These are phyloP conservation scores for Mortierella sp. DNA, from an alignment of 371 early-diverging fungal species.

Conservation along the genomic window DNA sequence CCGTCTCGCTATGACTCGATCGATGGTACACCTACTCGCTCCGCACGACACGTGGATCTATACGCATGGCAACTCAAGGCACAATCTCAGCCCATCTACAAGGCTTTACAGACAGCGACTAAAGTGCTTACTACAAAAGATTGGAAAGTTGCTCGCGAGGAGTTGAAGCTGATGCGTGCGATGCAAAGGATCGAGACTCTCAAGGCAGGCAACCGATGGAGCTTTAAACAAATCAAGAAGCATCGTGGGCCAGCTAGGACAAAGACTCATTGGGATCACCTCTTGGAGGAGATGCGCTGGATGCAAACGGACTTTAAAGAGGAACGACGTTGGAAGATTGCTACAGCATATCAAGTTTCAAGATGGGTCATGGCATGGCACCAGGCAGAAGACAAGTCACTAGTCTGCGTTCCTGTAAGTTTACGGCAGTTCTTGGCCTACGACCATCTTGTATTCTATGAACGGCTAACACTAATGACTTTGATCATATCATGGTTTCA, in stretches of 20 bases:
- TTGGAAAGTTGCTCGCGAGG: slow-evolving; percentile 91
- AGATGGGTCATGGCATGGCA: slow-evolving; percentile 89
- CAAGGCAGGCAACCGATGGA: slow-evolving; percentile 83
- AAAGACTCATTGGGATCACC: slow-evolving; percentile 90
- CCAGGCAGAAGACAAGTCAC: slow-evolving; percentile 72
- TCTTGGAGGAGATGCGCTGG: slow-evolving; percentile 93
- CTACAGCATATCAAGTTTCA: slow-evolving; percentile 75
- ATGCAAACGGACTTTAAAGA: slow-evolving; percentile 87
- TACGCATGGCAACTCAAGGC: slow-evolving; percentile 83
- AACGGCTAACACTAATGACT: no score
- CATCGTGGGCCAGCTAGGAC: slow-evolving; percentile 75
- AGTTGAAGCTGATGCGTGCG: slow-evolving; percentile 78
- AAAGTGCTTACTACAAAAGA: slow-evolving; percentile 83
- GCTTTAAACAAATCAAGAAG: slow-evolving; percentile 81
- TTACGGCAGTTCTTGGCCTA: no score
- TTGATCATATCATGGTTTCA: background rate
- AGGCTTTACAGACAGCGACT: slow-evolving; percentile 73
- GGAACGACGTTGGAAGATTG: slow-evolving; percentile 88
- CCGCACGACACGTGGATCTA: slow-evolving; percentile 58
- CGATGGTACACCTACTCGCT: slow-evolving; percentile 26
- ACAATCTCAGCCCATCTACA: slow-evolving; percentile 75
- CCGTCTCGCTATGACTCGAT: slow-evolving; percentile 28
- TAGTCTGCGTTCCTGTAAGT: slow-evolving; percentile 72
- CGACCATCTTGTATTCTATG: no score
- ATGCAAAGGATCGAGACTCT: slow-evolving; percentile 83